Conservation (phyloP, 2,329 filamentous ascomycete species). For the Escovopsis sp. region DNA sequence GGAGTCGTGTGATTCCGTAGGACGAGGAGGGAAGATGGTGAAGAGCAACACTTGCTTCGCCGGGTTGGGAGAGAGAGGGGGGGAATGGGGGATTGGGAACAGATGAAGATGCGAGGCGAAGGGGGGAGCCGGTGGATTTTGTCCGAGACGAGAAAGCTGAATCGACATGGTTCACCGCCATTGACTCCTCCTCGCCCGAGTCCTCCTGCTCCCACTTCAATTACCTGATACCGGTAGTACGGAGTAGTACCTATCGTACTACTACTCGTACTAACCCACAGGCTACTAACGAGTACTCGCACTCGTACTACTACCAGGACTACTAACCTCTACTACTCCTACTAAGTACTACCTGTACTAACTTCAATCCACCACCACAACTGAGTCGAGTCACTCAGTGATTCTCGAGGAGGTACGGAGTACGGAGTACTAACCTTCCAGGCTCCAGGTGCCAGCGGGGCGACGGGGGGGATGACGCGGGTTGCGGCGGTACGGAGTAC, state of each 20-base stretch:
- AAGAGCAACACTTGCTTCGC: constrained; percentile 4
- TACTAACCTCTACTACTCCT: too few relatives aligned
- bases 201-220: too few relatives aligned
- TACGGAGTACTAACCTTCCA: too few relatives aligned
- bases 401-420: too few relatives aligned
- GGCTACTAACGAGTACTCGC: neutral
- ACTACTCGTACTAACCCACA: neutral
- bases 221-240: too few relatives aligned
- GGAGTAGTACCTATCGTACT: too few relatives aligned
- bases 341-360: too few relatives aligned
- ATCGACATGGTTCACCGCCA: constrained; percentile 23
- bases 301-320: neutral
- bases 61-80: neutral
- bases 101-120: constrained; percentile 11
- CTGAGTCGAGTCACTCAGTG: too few relatives aligned
- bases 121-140: constrained; percentile 23
- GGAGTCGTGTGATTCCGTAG: constrained; percentile 5
- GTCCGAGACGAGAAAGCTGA: constrained; percentile 12
- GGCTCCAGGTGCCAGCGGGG: too few relatives aligned
- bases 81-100: constrained; percentile 1
- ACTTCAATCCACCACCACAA: too few relatives aligned
- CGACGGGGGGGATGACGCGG: too few relatives aligned
- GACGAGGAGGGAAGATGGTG: constrained; percentile 4
- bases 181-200: constrained; percentile 4
- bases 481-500: too few relatives aligned